A percentile compares a stretch with the other conserved stretches of the same genome.
Evolutionary conservation across 225 moss, liverwort and hornwort species (phyloP).

Genomic region (Straminergon stramineum): DNA sequence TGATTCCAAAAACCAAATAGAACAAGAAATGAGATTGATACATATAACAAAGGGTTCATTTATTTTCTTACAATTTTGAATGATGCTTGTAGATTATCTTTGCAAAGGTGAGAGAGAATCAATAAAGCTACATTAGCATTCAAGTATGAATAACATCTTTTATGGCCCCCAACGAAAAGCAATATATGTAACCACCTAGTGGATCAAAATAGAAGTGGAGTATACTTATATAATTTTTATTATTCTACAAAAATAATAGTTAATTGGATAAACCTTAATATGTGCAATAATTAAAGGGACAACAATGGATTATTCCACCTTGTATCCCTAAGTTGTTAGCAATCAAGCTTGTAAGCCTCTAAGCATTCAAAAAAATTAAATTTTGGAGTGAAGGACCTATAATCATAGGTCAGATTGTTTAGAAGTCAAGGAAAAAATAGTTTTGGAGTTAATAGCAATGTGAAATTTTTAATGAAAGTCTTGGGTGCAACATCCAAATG

Average conservation of each 20-base stretch:
- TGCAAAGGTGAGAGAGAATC: neutral
- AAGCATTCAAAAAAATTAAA: neutral
- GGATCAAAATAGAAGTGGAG: neutral
- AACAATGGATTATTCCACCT: neutral
- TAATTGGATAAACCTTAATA: neutral
- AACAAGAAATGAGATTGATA: neutral
- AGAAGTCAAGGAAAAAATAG: neutral
- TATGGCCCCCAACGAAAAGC: accelerated
- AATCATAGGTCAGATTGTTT: neutral
- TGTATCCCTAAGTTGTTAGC: neutral
- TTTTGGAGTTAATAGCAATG: neutral
- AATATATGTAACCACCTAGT: neutral
- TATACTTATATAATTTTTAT: neutral
- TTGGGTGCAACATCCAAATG: too few species aligned
- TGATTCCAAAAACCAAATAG: neutral
- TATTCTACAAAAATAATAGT: neutral
- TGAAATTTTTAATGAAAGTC: too few species aligned
- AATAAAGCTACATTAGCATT: neutral
- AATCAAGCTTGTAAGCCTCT: accelerated
- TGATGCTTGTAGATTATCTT: neutral
- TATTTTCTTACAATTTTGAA: neutral
- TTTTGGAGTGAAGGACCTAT: neutral
- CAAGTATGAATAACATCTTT: neutral
- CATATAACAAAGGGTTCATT: neutral
- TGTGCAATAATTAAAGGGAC: neutral